phyloP scores from a whole-genome alignment of 2,329 filamentous ascomycete species.

The Sporothrix variecibatus region DNA sequence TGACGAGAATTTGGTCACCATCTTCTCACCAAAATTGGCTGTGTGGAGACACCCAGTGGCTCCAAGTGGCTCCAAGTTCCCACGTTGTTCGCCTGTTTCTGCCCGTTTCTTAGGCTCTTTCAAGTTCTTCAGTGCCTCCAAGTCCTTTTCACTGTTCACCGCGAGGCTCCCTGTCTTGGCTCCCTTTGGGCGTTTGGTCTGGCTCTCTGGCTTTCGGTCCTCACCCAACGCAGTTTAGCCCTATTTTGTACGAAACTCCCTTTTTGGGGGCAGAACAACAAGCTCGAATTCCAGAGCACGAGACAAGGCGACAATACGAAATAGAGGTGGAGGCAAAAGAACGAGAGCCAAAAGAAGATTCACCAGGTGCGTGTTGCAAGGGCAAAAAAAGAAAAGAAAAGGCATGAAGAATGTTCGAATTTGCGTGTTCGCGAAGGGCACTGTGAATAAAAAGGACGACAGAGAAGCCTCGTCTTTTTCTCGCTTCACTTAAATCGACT shows the following conservation, averaged over 20 bases:
- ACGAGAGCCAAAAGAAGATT: not conserved
- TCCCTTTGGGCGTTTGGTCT: not conserved
- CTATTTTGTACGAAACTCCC: not conserved
- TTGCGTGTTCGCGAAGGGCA: not conserved
- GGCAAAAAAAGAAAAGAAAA: slow-evolving; percentile 1
- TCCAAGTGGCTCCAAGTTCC: not conserved
- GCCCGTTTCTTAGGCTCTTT: not conserved
- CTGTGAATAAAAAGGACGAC: slow-evolving; percentile 14
- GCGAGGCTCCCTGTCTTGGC: slow-evolving; percentile 17
- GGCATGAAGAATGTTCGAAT: not conserved
- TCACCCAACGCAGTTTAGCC: not conserved
- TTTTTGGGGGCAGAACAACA: slow-evolving; percentile 11
- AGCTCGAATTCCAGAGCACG: slow-evolving; percentile 8
- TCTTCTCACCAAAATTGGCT: not conserved
- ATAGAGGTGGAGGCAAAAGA: not conserved
- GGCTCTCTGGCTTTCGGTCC: not conserved
- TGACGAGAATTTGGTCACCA: not conserved
- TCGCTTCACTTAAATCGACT: not conserved
- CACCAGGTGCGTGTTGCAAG: not conserved
- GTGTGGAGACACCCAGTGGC: not conserved
- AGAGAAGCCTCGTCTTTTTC: not conserved
- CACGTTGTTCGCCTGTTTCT: slow-evolving; percentile 16
- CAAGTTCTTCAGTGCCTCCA: not conserved
- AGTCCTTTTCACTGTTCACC: not conserved
- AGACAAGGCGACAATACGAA: not conserved